Percentiles rank a stretch among this genome's conserved stretches.
These are phyloP conservation scores for Sugiyamaella floridensis DNA, from an alignment of 805 yeast species.

Conservation along the genomic window DNA sequence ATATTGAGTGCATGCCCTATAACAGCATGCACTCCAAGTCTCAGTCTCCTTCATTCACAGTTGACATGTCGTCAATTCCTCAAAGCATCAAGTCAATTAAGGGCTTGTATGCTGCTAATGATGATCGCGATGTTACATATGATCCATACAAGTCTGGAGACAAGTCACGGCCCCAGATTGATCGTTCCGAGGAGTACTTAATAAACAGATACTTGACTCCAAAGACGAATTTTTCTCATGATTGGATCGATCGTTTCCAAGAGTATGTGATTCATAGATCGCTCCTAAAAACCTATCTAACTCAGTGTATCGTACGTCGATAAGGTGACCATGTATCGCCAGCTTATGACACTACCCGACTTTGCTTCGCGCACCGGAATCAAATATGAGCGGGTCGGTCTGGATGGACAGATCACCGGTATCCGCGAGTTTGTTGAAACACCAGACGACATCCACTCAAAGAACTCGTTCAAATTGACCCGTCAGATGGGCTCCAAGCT, in stretches of 20 bases:
- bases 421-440: conserved; percentile 53
- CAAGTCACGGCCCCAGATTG: neutral
- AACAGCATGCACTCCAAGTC: too few species aligned
- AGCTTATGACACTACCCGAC: conserved; percentile 52
- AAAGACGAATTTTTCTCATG: conserved; percentile 56
- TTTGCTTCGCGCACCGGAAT: conserved; percentile 56
- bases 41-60: neutral
- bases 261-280: conserved; percentile 19
- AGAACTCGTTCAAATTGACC: conserved; percentile 65
- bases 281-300: neutral
- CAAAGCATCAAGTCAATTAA: neutral
- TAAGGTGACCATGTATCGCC: conserved; percentile 35
- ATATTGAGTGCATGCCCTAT: too few species aligned
- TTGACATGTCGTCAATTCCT: neutral
- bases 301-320: conserved; percentile 25
- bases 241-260: conserved; percentile 63
- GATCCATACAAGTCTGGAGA: neutral
- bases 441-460: conserved; percentile 45
- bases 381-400: conserved; percentile 66
- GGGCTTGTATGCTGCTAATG: neutral
- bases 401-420: conserved; percentile 59
- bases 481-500: conserved; percentile 58
- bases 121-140: neutral
- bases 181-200: conserved; percentile 22
- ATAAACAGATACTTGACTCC: conserved; percentile 53